These are phyloP conservation scores for Termitomyces sp. DNA, from an alignment of 768 basidiomycete genomes.

Conservation along the genomic window DNA sequence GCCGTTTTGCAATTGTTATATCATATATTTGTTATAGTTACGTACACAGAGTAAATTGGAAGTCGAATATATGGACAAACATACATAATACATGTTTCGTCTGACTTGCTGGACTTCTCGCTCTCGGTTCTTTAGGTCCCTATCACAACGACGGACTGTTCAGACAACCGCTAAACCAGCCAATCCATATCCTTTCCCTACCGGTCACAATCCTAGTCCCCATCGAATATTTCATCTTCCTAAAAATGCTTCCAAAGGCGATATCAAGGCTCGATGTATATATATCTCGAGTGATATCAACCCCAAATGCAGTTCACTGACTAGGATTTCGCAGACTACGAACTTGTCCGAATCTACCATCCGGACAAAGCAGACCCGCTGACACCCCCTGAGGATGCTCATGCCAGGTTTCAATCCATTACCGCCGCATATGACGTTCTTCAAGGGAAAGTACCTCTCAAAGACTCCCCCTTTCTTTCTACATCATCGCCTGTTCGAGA, in stretches of 20 bases:
- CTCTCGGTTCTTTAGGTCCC: background rate
- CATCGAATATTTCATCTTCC: conserved; percentile 64
- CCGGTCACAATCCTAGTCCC: conserved; percentile 45
- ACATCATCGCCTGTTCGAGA: conserved; percentile 10
- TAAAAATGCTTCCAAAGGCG: conserved; percentile 39
- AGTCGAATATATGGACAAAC: background rate
- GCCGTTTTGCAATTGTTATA: background rate
- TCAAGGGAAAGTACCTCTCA: conserved; percentile 35
- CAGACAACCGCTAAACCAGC: background rate
- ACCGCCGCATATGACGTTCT: conserved; percentile 63
- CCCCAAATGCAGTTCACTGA: background rate
- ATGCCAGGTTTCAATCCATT: conserved; percentile 66
- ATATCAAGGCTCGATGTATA: conserved; percentile 57
- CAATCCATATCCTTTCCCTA: conserved; percentile 46
- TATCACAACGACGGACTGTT: background rate
- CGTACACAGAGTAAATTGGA: background rate
- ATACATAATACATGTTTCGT: conserved; percentile 1
- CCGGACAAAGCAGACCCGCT: conserved; percentile 53
- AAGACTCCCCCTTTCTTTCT: conserved; percentile 5
- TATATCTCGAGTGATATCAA: conserved; percentile 9
- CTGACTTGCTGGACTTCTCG: background rate
- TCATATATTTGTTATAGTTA: conserved; percentile 3
- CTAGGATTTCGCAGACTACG: conserved; percentile 50
- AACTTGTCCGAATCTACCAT: conserved; percentile 76
- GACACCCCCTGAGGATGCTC: conserved; percentile 42